Base-by-base conservation (phyloP, 1,284 basidiomycete species). In the Trichosporon ovoides region DNA sequence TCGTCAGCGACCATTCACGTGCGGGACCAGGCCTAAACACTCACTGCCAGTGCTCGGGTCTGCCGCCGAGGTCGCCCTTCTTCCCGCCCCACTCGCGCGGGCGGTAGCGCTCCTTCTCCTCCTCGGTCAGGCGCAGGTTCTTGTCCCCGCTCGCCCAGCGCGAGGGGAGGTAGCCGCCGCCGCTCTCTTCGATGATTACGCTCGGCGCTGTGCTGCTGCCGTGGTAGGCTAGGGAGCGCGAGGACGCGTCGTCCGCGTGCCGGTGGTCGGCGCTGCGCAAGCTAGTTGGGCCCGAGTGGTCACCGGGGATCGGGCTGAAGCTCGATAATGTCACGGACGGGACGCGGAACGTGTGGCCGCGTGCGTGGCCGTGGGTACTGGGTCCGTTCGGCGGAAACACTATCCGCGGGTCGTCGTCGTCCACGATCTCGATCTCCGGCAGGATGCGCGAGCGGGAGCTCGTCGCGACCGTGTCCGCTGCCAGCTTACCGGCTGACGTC, bases 91-190 rank as follows among this genome's bases (percentile, higher is more conserved):
- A 78, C 60, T 78, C 76, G 46, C 65, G 64, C 11, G 76, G 76
- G 48, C 76, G 68, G 61, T 78, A 78, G 56, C 59, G 67, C 43
- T 77, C 74, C 59, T 72, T 72, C 34, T 71, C 70, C 43, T 72
- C 68, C 54, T 74, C 74, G 12, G 71, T 74, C 34, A 63, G 48
- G 18, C 76, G 60, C 22, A 76, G 58, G 22, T 63, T 37, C 24
- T 66, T 68, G 62, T 78, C 76, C 19, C 76, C 76, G 31, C 57
- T 67, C 14, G 75, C 75, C 76, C 76, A 78, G 38, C 75, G 56
- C 13, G 66, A 65, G 2, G 76, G 76, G 14, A 78, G 56, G 53
- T 78, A 78, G 19, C 75, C 74, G 33, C 71, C 72, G 37, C 68
- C 66, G 19, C 58, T 68, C 46, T 72, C 68, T 20, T 73, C 69